Evolutionary conservation across 805 yeast genomes (phyloP), one percentile per base, ranked within the genome.

Genomic region (Kluyveromyces dobzhanskii): DNA sequence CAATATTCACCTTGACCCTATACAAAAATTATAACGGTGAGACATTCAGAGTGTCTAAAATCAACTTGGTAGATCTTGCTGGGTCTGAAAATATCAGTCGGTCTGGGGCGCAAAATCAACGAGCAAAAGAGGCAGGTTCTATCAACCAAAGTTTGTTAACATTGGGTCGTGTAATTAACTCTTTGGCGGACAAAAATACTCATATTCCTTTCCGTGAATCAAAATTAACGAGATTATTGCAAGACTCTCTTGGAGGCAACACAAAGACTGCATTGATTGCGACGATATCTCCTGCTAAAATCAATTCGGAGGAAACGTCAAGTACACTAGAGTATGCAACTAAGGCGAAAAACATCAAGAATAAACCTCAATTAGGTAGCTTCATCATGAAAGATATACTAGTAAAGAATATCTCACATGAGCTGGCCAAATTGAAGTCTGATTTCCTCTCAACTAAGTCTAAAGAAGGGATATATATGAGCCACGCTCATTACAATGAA

Each of bases 51-150:
- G 61, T 71, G 17, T 78, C 87, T 5, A 86, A 85, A 51, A 76
- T 86, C 67, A 86, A 88, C 56, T 65, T 88, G 17, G 97, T 90
- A 4, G 97, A 90, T 64, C 68, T 90, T 46, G 98, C 97, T 0
- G 97, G 98, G 0, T 84, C 95, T 4, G 98, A 90, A 57, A 88
- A 88, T 56, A 80, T 90, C 39, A 75, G 73, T 49, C 68, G 86
- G 50, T 84, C 95, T 0, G 98, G 98, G 3, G 95, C 97, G 0
- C 69, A 76, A 17, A 78, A 83, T 48, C 81, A 77, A 54, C 70
- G 95, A 32, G 96, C 95, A 0, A 78, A 86, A 48, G 98, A 90
- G 55, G 95, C 97, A 0, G 97, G 96, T 0, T 76, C 85, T 14
- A 88, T 88, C 37, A 90, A 90, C 59, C 95, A 86, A 59, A 81